Evolutionary conservation across 805 yeast species (phyloP), one percentile per base, ranked within the genome.

Genomic region (Maudiozyma serrabonitensis): DNA sequence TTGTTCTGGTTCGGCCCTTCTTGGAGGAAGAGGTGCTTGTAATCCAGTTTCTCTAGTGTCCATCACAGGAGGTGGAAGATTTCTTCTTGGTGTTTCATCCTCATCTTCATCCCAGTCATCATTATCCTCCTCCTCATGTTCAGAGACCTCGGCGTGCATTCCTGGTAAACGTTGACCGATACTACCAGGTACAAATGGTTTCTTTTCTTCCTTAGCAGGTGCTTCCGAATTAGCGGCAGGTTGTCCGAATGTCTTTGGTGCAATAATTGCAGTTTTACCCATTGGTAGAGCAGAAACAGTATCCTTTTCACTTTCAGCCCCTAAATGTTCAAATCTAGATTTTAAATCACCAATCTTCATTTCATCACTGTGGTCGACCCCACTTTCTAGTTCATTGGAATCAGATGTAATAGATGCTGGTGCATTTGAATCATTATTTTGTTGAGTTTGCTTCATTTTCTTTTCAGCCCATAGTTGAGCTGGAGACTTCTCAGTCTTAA

Each of bases 401-500:
- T 54, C 52, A 35, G 54, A 57, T 4, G 60, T 57, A 25, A 15
- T 13, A 26, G 35, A 34, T 21, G 49, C 41, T 11, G 26, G 28
- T 32, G 37, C 41, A 19, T 32, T 43, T 44, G 31, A 41, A 15
- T 26, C 26, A 23, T 28, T 66, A 38, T 62, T 54, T 13, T 60
- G 54, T 46, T 60, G 55, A 28, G 42, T 46, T 28, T 72, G 79
- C 63, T 81, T 75, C 45, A 88, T 95, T 62, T 83, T 80, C 70
- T 82, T 85, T 63, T 85, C 96, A 23, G 96, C 97, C 97, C 97
- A 89, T 28, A 87, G 60, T 69, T 89, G 96, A 28, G 96, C 96
- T 23, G 97, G 96, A 7, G 95, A 85, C 67, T 87, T 86, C 52
- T 95, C 96, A 52, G 75, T 78, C 53, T 77, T 77, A 46, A 80